A percentile compares a stretch with the other conserved stretches of the same genome.
These are phyloP conservation scores for Osmanthus fragrans DNA, from an alignment of 257 asterid species.

Conservation along the genomic window DNA sequence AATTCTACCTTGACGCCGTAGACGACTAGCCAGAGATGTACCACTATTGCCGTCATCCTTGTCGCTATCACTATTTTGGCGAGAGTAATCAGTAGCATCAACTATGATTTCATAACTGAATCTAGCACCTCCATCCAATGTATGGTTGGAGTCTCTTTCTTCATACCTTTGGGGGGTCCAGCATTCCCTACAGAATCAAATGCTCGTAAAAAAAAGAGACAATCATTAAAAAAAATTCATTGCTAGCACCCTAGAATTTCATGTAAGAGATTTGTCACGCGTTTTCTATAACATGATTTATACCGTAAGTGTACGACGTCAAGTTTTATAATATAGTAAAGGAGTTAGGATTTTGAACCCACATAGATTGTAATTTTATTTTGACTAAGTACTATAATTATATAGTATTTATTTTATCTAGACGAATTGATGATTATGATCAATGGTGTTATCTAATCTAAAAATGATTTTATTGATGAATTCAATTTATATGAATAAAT, in stretches of 20 bases:
- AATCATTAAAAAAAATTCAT: slow-evolving; percentile 47
- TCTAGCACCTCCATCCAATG: slow-evolving; percentile 26
- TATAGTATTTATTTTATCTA: no score
- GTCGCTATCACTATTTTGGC: slow-evolving; percentile 29
- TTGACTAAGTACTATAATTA: no score
- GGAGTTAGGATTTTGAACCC: no score
- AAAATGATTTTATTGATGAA: no score
- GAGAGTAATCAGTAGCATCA: slow-evolving; percentile 22
- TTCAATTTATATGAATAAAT: no score
- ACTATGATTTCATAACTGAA: no score
- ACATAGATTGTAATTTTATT: no score
- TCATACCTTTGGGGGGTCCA: slow-evolving; percentile 13
- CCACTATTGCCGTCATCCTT: slow-evolving; percentile 37
- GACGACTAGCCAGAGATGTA: slow-evolving; percentile 51
- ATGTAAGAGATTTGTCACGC: neutral
- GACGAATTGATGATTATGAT: no score
- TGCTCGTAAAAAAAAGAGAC: slow-evolving; percentile 74
- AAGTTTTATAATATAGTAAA: no score
- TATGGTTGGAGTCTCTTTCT: slow-evolving; percentile 36
- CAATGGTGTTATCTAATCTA: no score
- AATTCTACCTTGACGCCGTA: slow-evolving; percentile 63
- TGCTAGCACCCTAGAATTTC: neutral
- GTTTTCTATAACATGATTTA: no score
- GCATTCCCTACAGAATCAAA: slow-evolving; percentile 60
- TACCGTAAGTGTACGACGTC: no score